Percentiles rank a stretch among this genome's conserved stretches.
These are phyloP conservation scores for Lactarius deliciosus DNA, from an alignment of 768 basidiomycete genomes.

Conservation along the genomic window DNA sequence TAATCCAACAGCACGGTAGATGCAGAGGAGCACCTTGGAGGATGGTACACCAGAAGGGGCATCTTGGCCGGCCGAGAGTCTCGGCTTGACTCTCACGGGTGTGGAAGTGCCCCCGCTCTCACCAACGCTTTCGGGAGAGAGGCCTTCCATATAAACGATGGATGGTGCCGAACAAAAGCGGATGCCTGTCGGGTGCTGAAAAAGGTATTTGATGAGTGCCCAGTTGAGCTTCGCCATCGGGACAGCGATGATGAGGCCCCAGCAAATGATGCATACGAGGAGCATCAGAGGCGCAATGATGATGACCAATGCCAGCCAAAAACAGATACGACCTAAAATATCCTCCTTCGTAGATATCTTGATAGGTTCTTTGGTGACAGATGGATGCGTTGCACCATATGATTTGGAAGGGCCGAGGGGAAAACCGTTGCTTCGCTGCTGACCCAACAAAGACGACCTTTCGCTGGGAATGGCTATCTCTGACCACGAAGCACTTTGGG, in stretches of 20 bases:
- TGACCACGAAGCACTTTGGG: conserved; percentile 48
- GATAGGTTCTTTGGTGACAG: conserved; percentile 33
- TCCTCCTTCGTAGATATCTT: conserved; percentile 37
- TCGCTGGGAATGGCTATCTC: conserved; percentile 43
- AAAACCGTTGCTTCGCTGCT: conserved; percentile 37
- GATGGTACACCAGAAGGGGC: conserved; percentile 82
- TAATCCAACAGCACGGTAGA: conserved; percentile 84
- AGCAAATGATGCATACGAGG: conserved; percentile 84
- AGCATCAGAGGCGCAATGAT: conserved; percentile 90
- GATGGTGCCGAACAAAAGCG: conserved; percentile 91
- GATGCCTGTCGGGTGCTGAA: conserved; percentile 74
- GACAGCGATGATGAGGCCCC: conserved; percentile 92
- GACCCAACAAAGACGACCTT: conserved; percentile 48
- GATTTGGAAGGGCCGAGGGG: conserved; percentile 51
- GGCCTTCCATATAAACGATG: conserved; percentile 53
- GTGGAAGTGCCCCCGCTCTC: conserved; percentile 35
- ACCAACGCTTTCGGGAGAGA: conserved; percentile 34
- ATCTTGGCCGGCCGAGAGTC: conserved; percentile 82
- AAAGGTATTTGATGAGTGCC: conserved; percentile 86
- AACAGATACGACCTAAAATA: conserved; percentile 69
- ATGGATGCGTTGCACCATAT: conserved; percentile 60
- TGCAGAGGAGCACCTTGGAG: conserved; percentile 91
- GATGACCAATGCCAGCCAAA: conserved; percentile 74
- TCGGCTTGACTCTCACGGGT: conserved; percentile 65
- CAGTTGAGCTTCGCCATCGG: conserved; percentile 98